Evolutionary conservation across 768 basidiomycete genomes (phyloP).

Genomic region (Tephrocybe sp.): DNA sequence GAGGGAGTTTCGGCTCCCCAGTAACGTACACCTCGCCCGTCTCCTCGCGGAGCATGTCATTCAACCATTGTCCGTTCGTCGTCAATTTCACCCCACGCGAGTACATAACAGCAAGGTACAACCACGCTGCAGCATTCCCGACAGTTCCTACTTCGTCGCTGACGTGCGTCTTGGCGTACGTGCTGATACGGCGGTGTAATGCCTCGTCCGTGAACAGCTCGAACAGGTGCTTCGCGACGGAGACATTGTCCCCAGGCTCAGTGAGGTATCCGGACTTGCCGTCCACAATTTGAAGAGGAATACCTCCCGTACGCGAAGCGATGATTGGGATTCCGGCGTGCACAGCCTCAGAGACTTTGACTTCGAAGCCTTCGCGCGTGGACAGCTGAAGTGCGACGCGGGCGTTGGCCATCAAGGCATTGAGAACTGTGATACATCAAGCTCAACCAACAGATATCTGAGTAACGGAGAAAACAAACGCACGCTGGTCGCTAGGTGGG

Average conservation of each 20-base stretch:
- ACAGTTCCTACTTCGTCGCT: constrained; percentile 85
- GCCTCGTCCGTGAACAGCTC: constrained; percentile 76
- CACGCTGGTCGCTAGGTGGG: constrained; percentile 84
- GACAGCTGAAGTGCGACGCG: constrained; percentile 91
- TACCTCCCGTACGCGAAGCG: constrained; percentile 85
- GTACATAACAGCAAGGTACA: constrained; percentile 79
- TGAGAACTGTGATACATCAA: constrained; percentile 55
- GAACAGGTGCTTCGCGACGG: constrained; percentile 75
- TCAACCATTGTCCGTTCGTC: constrained; percentile 84
- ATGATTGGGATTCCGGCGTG: constrained; percentile 88
- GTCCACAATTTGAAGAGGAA: constrained; percentile 87
- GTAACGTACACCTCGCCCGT: constrained; percentile 67
- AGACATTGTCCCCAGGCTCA: constrained; percentile 69
- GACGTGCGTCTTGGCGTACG: constrained; percentile 73
- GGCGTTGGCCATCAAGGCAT: constrained; percentile 85
- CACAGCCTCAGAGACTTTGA: constrained; percentile 95
- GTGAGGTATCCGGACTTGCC: constrained; percentile 89
- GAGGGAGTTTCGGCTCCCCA: constrained; percentile 73
- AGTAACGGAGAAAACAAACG: constrained; percentile 23
- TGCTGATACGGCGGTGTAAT: constrained; percentile 62
- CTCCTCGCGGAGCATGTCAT: constrained; percentile 76
- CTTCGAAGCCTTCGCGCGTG: constrained; percentile 94
- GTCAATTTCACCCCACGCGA: constrained; percentile 71
- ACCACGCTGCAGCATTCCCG: constrained; percentile 68
- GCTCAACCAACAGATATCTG: neutral